A percentile compares a stretch with the other conserved stretches of the same genome.
Evolutionary conservation across 495 filamentous ascomycete genomes (phyloP).

Genomic region (Sporormia fimetaria): DNA sequence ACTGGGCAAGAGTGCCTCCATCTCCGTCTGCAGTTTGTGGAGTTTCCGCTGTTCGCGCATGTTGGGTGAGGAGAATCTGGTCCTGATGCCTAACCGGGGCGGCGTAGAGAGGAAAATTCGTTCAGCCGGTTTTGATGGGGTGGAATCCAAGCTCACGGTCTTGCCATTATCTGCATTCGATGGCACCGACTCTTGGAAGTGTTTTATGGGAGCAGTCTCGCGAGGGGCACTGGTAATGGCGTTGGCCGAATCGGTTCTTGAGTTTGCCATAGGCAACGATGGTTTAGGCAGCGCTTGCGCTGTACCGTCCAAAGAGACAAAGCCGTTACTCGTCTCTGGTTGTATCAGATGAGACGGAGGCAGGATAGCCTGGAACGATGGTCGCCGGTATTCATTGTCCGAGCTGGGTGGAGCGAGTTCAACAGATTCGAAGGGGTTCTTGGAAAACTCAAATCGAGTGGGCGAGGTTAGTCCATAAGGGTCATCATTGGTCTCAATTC

Average conservation of each 20-base stretch:
- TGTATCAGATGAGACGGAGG: constrained; percentile 19
- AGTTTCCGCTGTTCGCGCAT: constrained; percentile 29
- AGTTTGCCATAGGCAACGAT: too few relatives aligned
- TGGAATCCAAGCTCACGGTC: not conserved
- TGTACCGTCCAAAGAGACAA: constrained; percentile 19
- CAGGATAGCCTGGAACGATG: constrained; percentile 21
- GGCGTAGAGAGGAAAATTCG: constrained; percentile 13
- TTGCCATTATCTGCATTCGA: too few relatives aligned
- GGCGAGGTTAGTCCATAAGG: constrained; percentile 21
- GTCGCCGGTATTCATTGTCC: constrained; percentile 13
- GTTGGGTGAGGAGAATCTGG: constrained; percentile 31
- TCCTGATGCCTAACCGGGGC: constrained; percentile 16
- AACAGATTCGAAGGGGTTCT: constrained; percentile 8
- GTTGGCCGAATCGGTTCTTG: too few relatives aligned
- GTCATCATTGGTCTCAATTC: constrained; percentile 13
- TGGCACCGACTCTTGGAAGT: too few relatives aligned
- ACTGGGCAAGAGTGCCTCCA: constrained; percentile 28
- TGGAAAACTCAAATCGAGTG: constrained; percentile 12
- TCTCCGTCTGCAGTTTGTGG: constrained; percentile 29
- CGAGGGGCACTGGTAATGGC: not conserved
- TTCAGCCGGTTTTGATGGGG: constrained; percentile 1
- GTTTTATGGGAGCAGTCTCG: not conserved
- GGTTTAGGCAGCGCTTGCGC: constrained; percentile 8
- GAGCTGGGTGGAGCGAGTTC: constrained; percentile 4
- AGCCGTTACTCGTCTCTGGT: constrained; percentile 16